Evolutionary conservation across 495 filamentous ascomycete genomes (phyloP).

Genomic region (Xanthoparmelia taractica): DNA sequence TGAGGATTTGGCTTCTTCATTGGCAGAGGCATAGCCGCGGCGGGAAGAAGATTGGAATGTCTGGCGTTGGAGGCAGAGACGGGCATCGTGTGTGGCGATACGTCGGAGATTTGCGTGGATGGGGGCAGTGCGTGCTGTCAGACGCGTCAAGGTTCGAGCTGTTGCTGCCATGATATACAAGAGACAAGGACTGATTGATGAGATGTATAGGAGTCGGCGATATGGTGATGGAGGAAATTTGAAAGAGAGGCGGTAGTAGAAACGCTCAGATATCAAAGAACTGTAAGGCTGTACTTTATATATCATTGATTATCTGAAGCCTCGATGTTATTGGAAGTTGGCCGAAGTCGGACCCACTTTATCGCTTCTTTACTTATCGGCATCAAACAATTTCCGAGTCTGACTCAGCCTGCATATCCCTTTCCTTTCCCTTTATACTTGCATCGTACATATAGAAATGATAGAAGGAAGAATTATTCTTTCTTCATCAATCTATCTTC

Average conservation of each 20-base stretch:
- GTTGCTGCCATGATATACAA: constrained; percentile 46
- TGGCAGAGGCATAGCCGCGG: constrained; percentile 69
- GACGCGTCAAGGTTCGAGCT: constrained; percentile 45
- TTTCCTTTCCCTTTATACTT: no score
- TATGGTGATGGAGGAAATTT: neutral
- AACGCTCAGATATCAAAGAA: no score
- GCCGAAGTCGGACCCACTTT: no score
- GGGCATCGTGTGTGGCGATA: constrained; percentile 44
- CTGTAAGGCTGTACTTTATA: no score
- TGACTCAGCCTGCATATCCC: no score
- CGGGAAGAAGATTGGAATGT: constrained; percentile 57
- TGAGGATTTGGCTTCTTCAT: constrained; percentile 45
- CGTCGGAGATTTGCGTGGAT: constrained; percentile 41
- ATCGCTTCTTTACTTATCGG: no score
- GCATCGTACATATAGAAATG: no score
- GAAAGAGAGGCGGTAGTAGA: neutral
- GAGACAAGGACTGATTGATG: neutral
- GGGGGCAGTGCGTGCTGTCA: constrained; percentile 44
- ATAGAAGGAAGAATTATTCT: no score
- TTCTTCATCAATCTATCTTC: no score
- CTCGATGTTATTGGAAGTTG: no score
- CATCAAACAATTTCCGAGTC: no score
- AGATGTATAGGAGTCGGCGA: neutral
- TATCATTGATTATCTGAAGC: no score
- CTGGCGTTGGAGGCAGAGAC: constrained; percentile 46